A percentile compares a stretch with the other conserved stretches of the same genome.
phyloP scores from a whole-genome alignment of 2,329 filamentous ascomycete species.

The Xylaria sp. region DNA sequence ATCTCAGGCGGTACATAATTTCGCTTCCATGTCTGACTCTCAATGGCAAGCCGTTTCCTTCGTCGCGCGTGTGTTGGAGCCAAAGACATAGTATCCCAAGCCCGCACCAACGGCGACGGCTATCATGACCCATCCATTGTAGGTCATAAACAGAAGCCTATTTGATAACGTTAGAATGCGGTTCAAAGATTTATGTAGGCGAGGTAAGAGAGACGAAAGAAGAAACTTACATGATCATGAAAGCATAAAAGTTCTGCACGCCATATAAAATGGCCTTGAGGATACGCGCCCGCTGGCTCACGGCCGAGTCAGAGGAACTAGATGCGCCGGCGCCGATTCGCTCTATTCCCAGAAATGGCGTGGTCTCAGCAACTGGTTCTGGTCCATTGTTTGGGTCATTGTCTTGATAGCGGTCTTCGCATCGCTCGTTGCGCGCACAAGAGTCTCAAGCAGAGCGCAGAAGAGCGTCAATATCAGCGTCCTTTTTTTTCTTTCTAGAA shows the following conservation, averaged over 20 bases:
- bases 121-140: conserved; percentile 98
- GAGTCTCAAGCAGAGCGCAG: conserved; percentile 22
- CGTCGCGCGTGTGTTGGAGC: conserved; percentile 73
- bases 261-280: conserved; percentile 88
- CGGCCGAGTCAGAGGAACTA: conserved; percentile 57
- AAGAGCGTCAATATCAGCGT: conserved; percentile 37
- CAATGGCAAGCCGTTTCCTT: conserved; percentile 94
- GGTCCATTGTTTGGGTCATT: conserved; percentile 27
- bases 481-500: conserved; percentile 16
- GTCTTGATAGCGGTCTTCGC: conserved; percentile 33
- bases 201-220: neutral
- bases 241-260: conserved; percentile 96
- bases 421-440: conserved; percentile 32
- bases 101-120: conserved; percentile 90
- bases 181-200: neutral
- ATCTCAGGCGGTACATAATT: neutral
- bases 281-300: conserved; percentile 75
- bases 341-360: conserved; percentile 76
- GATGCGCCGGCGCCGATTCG: conserved; percentile 69
- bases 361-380: conserved; percentile 69
- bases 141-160: conserved; percentile 99
- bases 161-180: neutral
- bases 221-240: conserved; percentile 94
- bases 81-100: conserved; percentile 86
- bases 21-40: neutral